phyloP scores from a whole-genome alignment of 2,329 filamentous ascomycete species.

The Aspergillus amoenus region DNA sequence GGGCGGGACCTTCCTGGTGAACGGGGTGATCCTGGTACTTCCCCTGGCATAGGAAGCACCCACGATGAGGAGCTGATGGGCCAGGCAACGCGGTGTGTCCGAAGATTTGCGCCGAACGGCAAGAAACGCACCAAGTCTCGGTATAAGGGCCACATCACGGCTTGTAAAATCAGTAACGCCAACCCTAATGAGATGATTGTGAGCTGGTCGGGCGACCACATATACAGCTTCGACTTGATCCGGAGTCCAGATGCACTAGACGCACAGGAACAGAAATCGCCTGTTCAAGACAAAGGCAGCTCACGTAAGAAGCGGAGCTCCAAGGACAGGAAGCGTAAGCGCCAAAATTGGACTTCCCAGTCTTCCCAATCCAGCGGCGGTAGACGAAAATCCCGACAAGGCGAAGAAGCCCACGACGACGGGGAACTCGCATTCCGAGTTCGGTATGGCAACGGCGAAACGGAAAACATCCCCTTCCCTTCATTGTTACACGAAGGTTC shows the following conservation, averaged over 20 bases:
- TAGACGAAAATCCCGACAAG: constrained; percentile 50
- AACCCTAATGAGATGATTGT: constrained; percentile 67
- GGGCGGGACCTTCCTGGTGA: constrained; percentile 59
- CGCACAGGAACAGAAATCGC: constrained; percentile 25
- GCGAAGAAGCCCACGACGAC: constrained; percentile 38
- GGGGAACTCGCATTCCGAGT: constrained; percentile 55
- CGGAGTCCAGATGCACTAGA: constrained; percentile 57
- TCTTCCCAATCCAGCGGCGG: constrained; percentile 44
- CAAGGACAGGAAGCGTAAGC: constrained; percentile 57
- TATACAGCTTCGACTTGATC: constrained; percentile 66
- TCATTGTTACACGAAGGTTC: constrained; percentile 24
- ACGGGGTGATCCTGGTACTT: constrained; percentile 46
- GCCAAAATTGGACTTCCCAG: constrained; percentile 48
- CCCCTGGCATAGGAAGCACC: constrained; percentile 43
- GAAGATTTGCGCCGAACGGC: constrained; percentile 64
- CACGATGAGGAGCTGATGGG: constrained; percentile 56
- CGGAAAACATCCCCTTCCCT: constrained; percentile 56
- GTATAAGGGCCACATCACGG: constrained; percentile 65
- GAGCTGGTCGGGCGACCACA: constrained; percentile 67
- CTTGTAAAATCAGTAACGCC: constrained; percentile 69
- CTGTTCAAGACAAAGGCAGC: constrained; percentile 24
- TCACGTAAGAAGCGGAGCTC: constrained; percentile 35
- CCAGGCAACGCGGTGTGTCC: constrained; percentile 64
- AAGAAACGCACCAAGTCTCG: constrained; percentile 45
- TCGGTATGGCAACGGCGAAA: constrained; percentile 60